A percentile compares a stretch with the other conserved stretches of the same genome.
Conservation (phyloP, 495 filamentous ascomycete genomes). For the Choiromyces venosus region DNA sequence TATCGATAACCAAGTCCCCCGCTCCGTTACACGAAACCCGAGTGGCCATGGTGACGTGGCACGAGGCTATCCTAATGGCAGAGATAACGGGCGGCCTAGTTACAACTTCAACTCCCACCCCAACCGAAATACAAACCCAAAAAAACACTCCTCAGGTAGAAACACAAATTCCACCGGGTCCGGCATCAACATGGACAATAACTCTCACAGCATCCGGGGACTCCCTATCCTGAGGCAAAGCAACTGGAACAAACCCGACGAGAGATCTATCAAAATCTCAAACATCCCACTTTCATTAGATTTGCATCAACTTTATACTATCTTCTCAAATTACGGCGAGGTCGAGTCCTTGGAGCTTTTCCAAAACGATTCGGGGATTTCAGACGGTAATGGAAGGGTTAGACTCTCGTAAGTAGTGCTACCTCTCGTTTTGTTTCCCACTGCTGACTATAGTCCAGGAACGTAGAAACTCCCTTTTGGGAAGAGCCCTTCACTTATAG, state of each 20-base stretch:
- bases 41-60: not conserved
- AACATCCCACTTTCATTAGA: not conserved
- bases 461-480: slow-evolving; percentile 36
- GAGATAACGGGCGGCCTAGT: not conserved
- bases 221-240: not conserved
- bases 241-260: not conserved
- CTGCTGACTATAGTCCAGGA: not conserved
- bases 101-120: not conserved
- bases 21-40: not conserved
- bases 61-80: not conserved
- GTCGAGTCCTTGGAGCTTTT: slow-evolving; percentile 42
- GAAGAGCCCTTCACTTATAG: slow-evolving; percentile 7
- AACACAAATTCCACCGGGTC: not conserved
- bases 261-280: not conserved
- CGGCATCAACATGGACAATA: not conserved
- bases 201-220: not conserved
- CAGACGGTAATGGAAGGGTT: slow-evolving; percentile 39
- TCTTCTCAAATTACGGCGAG: slow-evolving; percentile 37
- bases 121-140: not conserved
- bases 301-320: slow-evolving; percentile 13
- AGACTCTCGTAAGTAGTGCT: slow-evolving; percentile 39
- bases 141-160: not conserved
- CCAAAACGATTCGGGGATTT: slow-evolving; percentile 27
- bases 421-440: not conserved
- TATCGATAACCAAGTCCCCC: not conserved